Evolutionary conservation across 257 asterid species (phyloP).

Genomic region (Capsicum chinense): DNA sequence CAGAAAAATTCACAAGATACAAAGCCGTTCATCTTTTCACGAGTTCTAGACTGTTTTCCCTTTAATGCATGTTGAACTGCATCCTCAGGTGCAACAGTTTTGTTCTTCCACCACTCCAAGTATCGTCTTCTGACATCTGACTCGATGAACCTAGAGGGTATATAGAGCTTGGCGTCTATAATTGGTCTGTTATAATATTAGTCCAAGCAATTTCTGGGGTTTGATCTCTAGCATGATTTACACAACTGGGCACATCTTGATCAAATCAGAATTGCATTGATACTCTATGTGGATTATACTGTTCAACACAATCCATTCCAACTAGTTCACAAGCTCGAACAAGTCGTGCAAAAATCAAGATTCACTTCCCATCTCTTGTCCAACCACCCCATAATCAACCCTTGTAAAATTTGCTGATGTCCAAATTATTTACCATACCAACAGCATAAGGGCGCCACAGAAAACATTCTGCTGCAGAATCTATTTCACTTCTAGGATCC

Average conservation of each 20-base stretch:
- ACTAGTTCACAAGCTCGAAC: conserved; percentile 36
- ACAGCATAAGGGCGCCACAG: too few relatives aligned
- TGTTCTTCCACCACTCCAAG: too few relatives aligned
- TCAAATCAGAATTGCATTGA: conserved; percentile 48
- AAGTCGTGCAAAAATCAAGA: conserved; percentile 31
- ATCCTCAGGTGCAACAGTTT: too few relatives aligned
- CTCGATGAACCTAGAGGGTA: too few relatives aligned
- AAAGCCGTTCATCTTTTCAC: not conserved
- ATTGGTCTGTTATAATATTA: too few relatives aligned
- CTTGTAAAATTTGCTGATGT: too few relatives aligned
- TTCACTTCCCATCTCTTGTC: conserved; percentile 20
- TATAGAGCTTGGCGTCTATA: too few relatives aligned
- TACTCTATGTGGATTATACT: conserved; percentile 41
- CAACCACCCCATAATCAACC: conserved; percentile 24
- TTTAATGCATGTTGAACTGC: too few relatives aligned
- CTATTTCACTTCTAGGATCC: not conserved
- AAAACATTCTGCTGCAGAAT: too few relatives aligned
- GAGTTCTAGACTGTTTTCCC: too few relatives aligned
- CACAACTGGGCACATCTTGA: conserved; percentile 42
- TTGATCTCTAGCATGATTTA: not conserved
- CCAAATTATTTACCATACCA: too few relatives aligned
- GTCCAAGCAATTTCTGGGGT: conserved; percentile 29
- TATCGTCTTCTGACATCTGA: too few relatives aligned
- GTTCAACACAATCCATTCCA: conserved; percentile 39
- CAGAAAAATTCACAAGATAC: not conserved